These are phyloP conservation scores for Rhizopogon roseolus DNA, from an alignment of 768 basidiomycete genomes.

Conservation along the genomic window DNA sequence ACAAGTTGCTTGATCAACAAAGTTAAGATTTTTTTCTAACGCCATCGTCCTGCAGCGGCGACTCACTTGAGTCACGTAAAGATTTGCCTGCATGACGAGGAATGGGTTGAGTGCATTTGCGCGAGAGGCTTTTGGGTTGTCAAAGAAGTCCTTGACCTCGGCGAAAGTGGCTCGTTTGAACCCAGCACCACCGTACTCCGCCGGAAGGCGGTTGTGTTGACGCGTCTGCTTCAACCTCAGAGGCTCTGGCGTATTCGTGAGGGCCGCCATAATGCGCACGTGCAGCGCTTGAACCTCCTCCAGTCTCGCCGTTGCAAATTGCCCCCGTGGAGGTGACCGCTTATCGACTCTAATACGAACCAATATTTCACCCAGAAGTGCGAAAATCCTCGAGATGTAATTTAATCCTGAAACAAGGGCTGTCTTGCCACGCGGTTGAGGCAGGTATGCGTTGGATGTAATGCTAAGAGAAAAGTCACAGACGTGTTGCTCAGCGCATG, in stretches of 20 bases:
- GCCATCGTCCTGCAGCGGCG: not conserved
- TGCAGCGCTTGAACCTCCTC: slow-evolving; percentile 84
- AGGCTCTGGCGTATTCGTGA: slow-evolving; percentile 72
- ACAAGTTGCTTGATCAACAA: slow-evolving; percentile 71
- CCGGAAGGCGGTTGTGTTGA: slow-evolving; percentile 42
- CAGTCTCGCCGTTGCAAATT: slow-evolving; percentile 77
- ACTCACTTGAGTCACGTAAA: slow-evolving; percentile 86
- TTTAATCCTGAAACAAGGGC: slow-evolving; percentile 84
- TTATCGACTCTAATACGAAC: slow-evolving; percentile 86
- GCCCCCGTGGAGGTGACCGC: slow-evolving; percentile 79
- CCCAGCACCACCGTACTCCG: slow-evolving; percentile 63
- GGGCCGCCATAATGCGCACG: slow-evolving; percentile 65
- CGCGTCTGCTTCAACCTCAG: slow-evolving; percentile 62
- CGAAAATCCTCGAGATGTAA: slow-evolving; percentile 83
- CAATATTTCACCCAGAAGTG: slow-evolving; percentile 79
- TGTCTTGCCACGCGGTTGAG: slow-evolving; percentile 84
- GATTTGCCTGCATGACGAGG: slow-evolving; percentile 88
- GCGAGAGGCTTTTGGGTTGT: slow-evolving; percentile 83
- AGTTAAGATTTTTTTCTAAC: not conserved
- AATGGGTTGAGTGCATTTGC: slow-evolving; percentile 86
- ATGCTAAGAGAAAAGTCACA: slow-evolving; percentile 45
- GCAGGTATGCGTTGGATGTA: slow-evolving; percentile 76
- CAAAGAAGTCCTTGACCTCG: slow-evolving; percentile 88
- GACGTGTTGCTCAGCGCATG: slow-evolving; percentile 14
- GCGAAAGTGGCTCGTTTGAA: slow-evolving; percentile 83